Base-by-base conservation (phyloP, 805 yeast genomes). In the Myxozyma monticola region DNA sequence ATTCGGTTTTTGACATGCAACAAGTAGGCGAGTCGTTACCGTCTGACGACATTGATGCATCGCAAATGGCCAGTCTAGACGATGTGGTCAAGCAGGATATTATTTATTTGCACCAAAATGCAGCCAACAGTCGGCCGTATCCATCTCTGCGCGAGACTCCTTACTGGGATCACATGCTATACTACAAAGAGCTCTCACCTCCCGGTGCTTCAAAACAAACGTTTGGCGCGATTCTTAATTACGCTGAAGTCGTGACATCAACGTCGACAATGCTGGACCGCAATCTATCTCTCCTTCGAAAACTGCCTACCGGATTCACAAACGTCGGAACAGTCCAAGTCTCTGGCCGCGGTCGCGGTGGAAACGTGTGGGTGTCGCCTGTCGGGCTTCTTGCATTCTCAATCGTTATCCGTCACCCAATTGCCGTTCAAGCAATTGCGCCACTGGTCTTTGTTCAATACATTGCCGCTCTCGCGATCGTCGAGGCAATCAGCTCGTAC, bases 321-420 rank as follows among this genome's bases (percentile, higher is more conserved):
- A 72, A 83, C 9, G 76, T 82, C 2, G 96, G 95, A 0, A 83
- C 90, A 1, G 79, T 85, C 2, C 99, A 93, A 67, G 83, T 88
- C 1, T 78, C 88, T 0, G 99, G 99, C 1, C 75, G 91, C 42
- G 99, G 99, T 2, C 79, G 99, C 49, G 95, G 97, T 14, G 95
- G 93, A 1, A 93, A 93, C 59, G 83, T 81, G 1, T 93, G 99
- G 99, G 84, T 93, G 21, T 90, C 88, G 59, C 99, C 99, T 2
- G 76, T 78, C 21, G 99, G 99, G 9, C 95, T 89, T 1, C 69
- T 88, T 67, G 96, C 98, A 0, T 78, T 82, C 5, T 88, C 96
- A 0, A 76, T 81, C 1, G 78, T 88, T 9, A 66, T 87, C 52
- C 77, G 81, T 42, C 69, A 89, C 12, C 81, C 87, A 0, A 42